Percentiles rank a stretch among this genome's conserved stretches.
phyloP scores from a whole-genome alignment of 352 stramenopile genomes.

The Globisporangium megalacanthum region DNA sequence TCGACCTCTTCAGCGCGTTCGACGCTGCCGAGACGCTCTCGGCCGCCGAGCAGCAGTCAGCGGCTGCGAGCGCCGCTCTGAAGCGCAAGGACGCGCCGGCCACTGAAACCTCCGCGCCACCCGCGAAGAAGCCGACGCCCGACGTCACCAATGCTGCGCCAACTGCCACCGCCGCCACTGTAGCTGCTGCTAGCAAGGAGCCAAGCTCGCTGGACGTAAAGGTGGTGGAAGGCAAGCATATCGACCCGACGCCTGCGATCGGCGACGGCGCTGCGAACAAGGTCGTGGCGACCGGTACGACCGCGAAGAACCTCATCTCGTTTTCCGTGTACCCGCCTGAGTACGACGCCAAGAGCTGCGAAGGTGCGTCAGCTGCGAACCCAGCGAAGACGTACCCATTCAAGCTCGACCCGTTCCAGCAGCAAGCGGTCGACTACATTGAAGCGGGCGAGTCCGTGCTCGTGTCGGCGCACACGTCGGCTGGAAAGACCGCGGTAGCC shows the following conservation, averaged over 20 bases:
- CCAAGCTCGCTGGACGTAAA: constrained; percentile 40
- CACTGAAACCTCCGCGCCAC: constrained; percentile 19
- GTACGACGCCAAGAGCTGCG: constrained; percentile 40
- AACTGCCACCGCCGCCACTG: no score
- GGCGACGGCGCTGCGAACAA: constrained; percentile 18
- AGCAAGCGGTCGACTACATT: constrained; percentile 94
- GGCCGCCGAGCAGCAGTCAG: constrained; percentile 37
- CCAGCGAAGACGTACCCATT: constrained; percentile 98
- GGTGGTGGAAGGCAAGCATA: constrained; percentile 68
- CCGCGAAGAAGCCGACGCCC: constrained; percentile 48
- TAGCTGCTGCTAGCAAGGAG: constrained; percentile 4
- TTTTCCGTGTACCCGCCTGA: constrained; percentile 90
- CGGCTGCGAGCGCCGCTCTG: constrained; percentile 13
- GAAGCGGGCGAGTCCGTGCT: constrained; percentile 97
- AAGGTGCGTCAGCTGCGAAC: constrained; percentile 44
- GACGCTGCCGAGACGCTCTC: constrained; percentile 78
- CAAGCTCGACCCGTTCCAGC: constrained; percentile 98
- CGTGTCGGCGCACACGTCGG: constrained; percentile 98
- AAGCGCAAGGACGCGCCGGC: constrained; percentile 44
- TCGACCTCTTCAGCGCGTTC: constrained; percentile 94
- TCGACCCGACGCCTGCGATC: constrained; percentile 41
- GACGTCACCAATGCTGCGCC: not conserved
- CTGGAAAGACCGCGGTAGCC: constrained; percentile 95
- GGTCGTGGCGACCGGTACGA: constrained; percentile 90
- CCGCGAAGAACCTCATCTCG: constrained; percentile 94